phyloP scores from a whole-genome alignment of 75 land plant genomes.

The Isoetes taiwanensis region DNA sequence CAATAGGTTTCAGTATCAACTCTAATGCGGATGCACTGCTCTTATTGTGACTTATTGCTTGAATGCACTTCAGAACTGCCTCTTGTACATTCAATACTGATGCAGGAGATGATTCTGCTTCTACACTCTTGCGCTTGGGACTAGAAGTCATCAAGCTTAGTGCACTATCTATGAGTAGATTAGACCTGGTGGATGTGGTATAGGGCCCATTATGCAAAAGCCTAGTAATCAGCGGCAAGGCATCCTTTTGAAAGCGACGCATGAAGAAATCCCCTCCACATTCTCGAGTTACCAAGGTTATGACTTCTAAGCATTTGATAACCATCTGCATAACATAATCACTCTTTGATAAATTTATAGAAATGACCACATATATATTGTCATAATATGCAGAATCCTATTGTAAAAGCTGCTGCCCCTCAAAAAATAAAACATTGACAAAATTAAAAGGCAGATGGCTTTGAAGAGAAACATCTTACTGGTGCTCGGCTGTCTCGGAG shows the following conservation, averaged over 20 bases:
- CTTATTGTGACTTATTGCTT: conserved; percentile 13
- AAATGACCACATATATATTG: background rate
- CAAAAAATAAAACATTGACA: background rate
- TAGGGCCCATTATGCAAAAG: conserved; percentile 16
- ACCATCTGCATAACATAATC: conserved; percentile 14
- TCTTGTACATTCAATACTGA: conserved; percentile 21
- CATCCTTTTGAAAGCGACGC: conserved; percentile 26
- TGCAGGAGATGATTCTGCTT: conserved; percentile 9
- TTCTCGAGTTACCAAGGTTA: conserved; percentile 9
- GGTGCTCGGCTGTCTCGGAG: conserved; percentile 18
- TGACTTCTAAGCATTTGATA: conserved; percentile 13
- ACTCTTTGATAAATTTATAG: background rate
- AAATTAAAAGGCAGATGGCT: background rate
- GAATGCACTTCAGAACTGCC: conserved; percentile 21
- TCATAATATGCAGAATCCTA: background rate
- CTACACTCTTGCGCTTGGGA: conserved; percentile 8
- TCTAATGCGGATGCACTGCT: conserved; percentile 22
- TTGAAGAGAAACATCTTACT: conserved; percentile 8
- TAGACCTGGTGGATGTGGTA: background rate
- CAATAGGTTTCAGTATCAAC: conserved; percentile 10
- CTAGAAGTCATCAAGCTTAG: background rate
- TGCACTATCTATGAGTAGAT: background rate
- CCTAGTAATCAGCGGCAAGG: conserved; percentile 13
- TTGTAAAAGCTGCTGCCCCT: background rate
- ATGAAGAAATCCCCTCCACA: conserved; percentile 31